Conservation (phyloP, 257 asterid genomes). For the Petunia axillaris region DNA sequence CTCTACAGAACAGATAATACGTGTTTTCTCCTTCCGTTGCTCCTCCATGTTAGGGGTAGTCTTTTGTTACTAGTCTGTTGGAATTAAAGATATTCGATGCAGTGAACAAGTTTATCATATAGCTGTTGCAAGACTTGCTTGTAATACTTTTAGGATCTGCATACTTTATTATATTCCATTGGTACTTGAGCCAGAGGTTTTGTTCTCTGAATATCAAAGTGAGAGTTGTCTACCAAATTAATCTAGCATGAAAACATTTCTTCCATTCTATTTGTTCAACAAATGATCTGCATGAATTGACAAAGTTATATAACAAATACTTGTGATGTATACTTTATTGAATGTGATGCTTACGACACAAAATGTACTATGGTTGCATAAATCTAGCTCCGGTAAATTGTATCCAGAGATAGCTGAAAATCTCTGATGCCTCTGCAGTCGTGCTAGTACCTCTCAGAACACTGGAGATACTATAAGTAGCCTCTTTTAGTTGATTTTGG, state of each 20-base stretch:
- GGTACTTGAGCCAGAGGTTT: background rate
- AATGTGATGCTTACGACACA: background rate
- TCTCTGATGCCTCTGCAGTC: background rate
- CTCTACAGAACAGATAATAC: background rate
- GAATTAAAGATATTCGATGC: conserved; percentile 3
- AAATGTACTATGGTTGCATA: background rate
- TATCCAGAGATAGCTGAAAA: background rate
- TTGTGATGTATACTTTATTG: background rate
- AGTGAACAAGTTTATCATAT: background rate
- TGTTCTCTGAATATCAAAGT: conserved; percentile 2
- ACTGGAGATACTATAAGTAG: no score
- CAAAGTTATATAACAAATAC: background rate
- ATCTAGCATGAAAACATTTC: background rate
- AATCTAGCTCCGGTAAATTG: background rate
- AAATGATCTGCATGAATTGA: background rate
- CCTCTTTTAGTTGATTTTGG: no score
- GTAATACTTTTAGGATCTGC: background rate
- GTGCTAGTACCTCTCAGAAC: no score
- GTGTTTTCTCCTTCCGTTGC: no score
- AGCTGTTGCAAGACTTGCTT: conserved; percentile 18
- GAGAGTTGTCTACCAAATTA: background rate
- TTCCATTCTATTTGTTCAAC: background rate
- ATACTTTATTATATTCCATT: background rate
- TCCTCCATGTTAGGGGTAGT: background rate
- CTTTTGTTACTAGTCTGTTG: background rate